These are phyloP conservation scores for Gamsiella multidivaricata DNA, from an alignment of 192 early-diverging fungal species.

Conservation along the genomic window DNA sequence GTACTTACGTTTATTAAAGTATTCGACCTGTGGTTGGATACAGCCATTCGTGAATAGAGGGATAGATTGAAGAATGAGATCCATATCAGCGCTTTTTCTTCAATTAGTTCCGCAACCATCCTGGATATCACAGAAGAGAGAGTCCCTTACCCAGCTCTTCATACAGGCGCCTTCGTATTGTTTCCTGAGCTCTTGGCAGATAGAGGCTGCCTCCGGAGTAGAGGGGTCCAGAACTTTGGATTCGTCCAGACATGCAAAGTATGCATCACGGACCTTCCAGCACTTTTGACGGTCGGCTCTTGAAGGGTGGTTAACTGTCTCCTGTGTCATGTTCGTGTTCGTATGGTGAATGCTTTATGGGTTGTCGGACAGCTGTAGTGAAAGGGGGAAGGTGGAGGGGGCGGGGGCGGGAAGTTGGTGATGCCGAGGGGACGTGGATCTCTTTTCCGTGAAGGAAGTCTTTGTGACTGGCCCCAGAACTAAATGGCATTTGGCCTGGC, in stretches of 20 bases:
- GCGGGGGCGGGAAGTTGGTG: too few relatives aligned
- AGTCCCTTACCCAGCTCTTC: constrained; percentile 73
- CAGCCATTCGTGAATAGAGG: too few relatives aligned
- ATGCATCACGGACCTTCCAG: constrained; percentile 83
- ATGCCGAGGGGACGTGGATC: too few relatives aligned
- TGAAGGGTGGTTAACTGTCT: constrained; percentile 63
- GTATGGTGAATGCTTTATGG: not conserved
- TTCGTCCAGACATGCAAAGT: constrained; percentile 80
- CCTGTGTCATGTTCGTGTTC: constrained; percentile 22
- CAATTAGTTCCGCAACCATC: not conserved
- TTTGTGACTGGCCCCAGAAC: too few relatives aligned
- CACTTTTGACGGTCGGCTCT: constrained; percentile 75
- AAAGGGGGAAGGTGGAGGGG: too few relatives aligned
- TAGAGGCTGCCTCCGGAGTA: constrained; percentile 47
- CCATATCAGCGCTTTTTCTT: not conserved
- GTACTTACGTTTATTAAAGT: constrained; percentile 62
- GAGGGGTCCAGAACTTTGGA: constrained; percentile 68
- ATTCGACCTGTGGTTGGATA: constrained; percentile 56
- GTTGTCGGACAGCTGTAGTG: not conserved
- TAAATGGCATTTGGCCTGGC: too few relatives aligned
- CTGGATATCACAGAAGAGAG: not conserved
- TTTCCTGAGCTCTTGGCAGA: constrained; percentile 64
- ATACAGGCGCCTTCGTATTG: constrained; percentile 74
- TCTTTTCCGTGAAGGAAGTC: too few relatives aligned
- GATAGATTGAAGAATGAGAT: too few relatives aligned